A percentile compares a stretch with the other conserved stretches of the same genome.
These are phyloP conservation scores for Neofusicoccum umdonicola DNA, from an alignment of 2,329 filamentous ascomycete species.

Conservation along the genomic window DNA sequence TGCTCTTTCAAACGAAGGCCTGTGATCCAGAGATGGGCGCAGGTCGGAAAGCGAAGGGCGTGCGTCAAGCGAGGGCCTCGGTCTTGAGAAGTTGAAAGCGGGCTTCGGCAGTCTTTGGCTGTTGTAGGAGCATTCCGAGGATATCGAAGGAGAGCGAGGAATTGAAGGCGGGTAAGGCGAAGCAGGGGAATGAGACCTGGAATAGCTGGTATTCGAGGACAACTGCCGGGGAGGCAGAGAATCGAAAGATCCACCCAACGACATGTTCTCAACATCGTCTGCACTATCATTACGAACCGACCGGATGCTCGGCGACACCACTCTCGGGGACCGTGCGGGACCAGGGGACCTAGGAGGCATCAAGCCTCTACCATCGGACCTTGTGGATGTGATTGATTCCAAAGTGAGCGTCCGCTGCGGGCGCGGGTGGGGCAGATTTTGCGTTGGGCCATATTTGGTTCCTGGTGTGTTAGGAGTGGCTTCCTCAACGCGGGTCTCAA, in stretches of 20 bases:
- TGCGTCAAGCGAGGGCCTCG: conserved; percentile 54
- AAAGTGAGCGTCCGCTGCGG: conserved; percentile 41
- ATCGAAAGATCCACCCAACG: conserved; percentile 58
- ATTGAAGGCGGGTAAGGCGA: conserved; percentile 60
- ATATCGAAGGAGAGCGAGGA: conserved; percentile 77
- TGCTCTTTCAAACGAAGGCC: conserved; percentile 32
- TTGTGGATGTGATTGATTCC: conserved; percentile 30
- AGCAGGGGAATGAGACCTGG: conserved; percentile 59
- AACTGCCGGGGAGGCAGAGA: conserved; percentile 70
- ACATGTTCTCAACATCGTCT: conserved; percentile 68
- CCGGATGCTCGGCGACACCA: conserved; percentile 43
- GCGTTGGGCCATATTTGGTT: conserved; percentile 28
- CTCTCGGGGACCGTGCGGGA: conserved; percentile 32
- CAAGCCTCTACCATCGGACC: conserved; percentile 2
- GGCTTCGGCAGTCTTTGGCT: conserved; percentile 62
- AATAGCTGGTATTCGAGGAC: conserved; percentile 67
- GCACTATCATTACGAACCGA: conserved; percentile 53
- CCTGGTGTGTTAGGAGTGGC: conserved; percentile 41
- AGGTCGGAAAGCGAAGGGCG: conserved; percentile 8
- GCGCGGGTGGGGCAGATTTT: conserved; percentile 29
- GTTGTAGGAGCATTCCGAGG: conserved; percentile 72
- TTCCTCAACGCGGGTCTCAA: conserved; percentile 36
- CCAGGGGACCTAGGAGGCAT: conserved; percentile 42
- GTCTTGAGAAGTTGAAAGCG: conserved; percentile 91
- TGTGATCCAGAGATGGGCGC: conserved; percentile 44